Evolutionary conservation across 164 flowering plant species (phyloP).

Genomic region (Litsea cubeba): DNA sequence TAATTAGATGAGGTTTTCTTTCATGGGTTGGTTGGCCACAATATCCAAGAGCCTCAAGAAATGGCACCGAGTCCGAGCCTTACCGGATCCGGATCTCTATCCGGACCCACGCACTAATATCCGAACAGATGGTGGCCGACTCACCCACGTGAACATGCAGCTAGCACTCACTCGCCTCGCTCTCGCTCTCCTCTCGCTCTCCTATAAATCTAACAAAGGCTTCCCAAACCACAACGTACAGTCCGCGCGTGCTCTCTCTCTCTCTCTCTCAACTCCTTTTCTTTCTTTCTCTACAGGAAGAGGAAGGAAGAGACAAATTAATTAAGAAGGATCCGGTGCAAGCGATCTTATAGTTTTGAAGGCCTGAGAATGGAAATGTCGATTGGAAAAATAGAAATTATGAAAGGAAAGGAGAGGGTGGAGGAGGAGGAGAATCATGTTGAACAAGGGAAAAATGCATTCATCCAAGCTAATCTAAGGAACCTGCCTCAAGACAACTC

Average conservation of each 20-base stretch:
- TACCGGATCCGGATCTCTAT: too few species aligned
- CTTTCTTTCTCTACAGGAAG: neutral
- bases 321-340: neutral
- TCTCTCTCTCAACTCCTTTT: neutral
- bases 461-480: neutral
- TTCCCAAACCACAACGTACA: too few species aligned
- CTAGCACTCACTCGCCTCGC: too few species aligned
- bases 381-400: neutral
- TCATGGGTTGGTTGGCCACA: too few species aligned
- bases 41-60: too few species aligned
- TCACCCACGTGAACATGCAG: too few species aligned
- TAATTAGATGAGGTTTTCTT: too few species aligned
- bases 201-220: too few species aligned
- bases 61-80: too few species aligned
- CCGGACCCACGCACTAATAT: too few species aligned
- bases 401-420: neutral
- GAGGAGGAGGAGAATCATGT: neutral
- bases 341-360: neutral
- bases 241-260: neutral
- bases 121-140: too few species aligned
- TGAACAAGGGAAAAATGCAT: neutral
- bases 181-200: too few species aligned
- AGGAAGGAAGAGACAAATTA: neutral
- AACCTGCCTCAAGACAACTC: slow-evolving; percentile 5
- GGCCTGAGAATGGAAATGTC: neutral